A percentile compares a stretch with the other conserved stretches of the same genome.
phyloP scores from a whole-genome alignment of 2,329 filamentous ascomycete genomes.

The Chlorencoelia australis region DNA sequence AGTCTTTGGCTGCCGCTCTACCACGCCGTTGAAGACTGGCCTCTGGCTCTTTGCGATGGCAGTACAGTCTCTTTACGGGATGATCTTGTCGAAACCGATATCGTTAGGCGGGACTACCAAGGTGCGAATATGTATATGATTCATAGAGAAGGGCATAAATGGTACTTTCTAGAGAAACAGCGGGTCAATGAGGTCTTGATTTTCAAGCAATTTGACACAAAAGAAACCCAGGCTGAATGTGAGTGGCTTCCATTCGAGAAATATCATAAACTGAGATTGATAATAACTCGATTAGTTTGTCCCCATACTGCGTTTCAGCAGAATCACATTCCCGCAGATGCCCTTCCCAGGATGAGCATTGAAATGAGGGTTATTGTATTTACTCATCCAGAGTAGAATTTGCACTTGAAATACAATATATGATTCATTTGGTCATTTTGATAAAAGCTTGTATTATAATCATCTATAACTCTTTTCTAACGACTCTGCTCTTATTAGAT shows the following conservation, averaged over 20 bases:
- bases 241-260: too few relatives aligned
- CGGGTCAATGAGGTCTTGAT: conserved; percentile 5
- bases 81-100: conserved; percentile 7
- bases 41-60: conserved; percentile 10
- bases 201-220: conserved; percentile 9
- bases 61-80: conserved; percentile 2
- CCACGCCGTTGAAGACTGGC: conserved; percentile 5
- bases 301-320: neutral
- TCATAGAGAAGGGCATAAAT: conserved; percentile 1
- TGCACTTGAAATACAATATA: too few relatives aligned
- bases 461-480: too few relatives aligned
- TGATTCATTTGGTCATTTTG: too few relatives aligned
- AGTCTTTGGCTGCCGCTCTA: conserved; percentile 7
- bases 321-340: neutral
- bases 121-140: conserved; percentile 8
- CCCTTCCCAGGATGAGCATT: neutral
- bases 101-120: conserved; percentile 6
- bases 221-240: too few relatives aligned
- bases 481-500: too few relatives aligned
- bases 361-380: neutral
- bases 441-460: too few relatives aligned
- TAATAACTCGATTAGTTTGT: neutral
- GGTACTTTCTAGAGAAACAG: conserved; percentile 8
- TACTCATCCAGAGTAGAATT: too few relatives aligned
- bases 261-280: too few relatives aligned